Evolutionary conservation across 2,329 filamentous ascomycete species (phyloP).

Genomic region (Pseudopithomyces maydicus): DNA sequence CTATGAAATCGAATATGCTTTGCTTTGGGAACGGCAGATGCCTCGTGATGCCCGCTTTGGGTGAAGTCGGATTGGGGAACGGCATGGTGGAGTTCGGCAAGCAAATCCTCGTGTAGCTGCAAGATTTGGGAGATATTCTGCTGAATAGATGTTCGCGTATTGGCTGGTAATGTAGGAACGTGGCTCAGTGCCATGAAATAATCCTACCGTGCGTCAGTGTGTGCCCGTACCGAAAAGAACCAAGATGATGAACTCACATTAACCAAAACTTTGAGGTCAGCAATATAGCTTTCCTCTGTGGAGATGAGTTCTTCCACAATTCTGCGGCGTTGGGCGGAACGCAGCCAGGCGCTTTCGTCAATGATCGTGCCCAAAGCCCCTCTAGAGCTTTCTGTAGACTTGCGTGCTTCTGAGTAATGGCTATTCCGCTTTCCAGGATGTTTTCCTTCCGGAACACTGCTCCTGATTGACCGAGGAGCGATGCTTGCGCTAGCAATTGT

Average conservation of each 20-base stretch:
- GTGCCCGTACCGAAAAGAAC: neutral
- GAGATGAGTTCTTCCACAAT: conserved; percentile 83
- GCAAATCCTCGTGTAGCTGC: conserved; percentile 80
- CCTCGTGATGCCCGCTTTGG: conserved; percentile 39
- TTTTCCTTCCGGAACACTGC: conserved; percentile 63
- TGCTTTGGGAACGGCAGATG: conserved; percentile 38
- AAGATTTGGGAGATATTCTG: conserved; percentile 80
- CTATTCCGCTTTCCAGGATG: conserved; percentile 65
- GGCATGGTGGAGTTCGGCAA: conserved; percentile 72
- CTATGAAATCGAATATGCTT: conserved; percentile 56
- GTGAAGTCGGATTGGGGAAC: conserved; percentile 68
- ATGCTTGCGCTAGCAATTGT: conserved; percentile 77
- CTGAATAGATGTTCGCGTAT: conserved; percentile 74
- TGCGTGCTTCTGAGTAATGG: conserved; percentile 64
- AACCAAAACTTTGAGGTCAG: conserved; percentile 82
- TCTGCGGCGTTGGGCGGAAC: conserved; percentile 75
- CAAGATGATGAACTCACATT: conserved; percentile 63
- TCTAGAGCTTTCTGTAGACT: conserved; percentile 62
- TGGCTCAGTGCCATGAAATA: conserved; percentile 67
- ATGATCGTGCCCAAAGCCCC: conserved; percentile 52
- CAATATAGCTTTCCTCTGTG: conserved; percentile 88
- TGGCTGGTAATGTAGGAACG: conserved; percentile 67
- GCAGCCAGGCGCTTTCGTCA: conserved; percentile 72
- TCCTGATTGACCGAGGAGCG: conserved; percentile 61
- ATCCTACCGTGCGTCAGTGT: conserved; percentile 30